phyloP scores from a whole-genome alignment of 495 filamentous ascomycete species.

The Tirmania nivea region DNA sequence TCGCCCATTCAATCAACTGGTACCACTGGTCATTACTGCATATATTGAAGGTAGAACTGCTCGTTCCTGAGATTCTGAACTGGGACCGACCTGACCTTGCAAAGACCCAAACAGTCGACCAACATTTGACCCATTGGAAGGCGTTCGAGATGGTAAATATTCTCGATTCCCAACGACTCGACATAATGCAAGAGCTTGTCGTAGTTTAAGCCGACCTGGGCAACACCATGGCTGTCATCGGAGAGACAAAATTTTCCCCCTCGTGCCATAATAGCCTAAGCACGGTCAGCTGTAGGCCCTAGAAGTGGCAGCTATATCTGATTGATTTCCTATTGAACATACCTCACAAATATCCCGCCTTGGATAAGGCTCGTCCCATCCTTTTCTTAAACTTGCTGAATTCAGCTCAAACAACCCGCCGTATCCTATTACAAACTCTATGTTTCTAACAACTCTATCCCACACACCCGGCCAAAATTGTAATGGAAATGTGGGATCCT shows the following conservation, averaged over 20 bases:
- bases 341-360: conserved; percentile 57
- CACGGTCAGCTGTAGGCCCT: conserved; percentile 22
- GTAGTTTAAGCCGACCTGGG: conserved; percentile 55
- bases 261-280: conserved; percentile 26
- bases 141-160: conserved; percentile 21
- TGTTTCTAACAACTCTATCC: conserved; percentile 48
- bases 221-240: conserved; percentile 74
- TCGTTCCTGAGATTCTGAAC: conserved; percentile 7
- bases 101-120: conserved; percentile 14
- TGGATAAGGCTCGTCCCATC: conserved; percentile 77
- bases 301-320: not conserved
- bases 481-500: conserved; percentile 11
- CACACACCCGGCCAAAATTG: conserved; percentile 32
- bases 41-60: not conserved
- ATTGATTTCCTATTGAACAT: not conserved
- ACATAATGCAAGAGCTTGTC: conserved; percentile 36
- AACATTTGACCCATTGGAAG: conserved; percentile 17
- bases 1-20: too few relatives aligned
- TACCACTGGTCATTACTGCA: too few relatives aligned
- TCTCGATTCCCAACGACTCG: conserved; percentile 25
- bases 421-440: conserved; percentile 44
- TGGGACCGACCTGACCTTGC: conserved; percentile 10
- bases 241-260: conserved; percentile 72
- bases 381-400: conserved; percentile 66
- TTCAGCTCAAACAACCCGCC: conserved; percentile 79